Percentiles rank a stretch among this genome's conserved stretches.
These are phyloP conservation scores for Ceratocystis cacaofunesta DNA, from an alignment of 2,329 filamentous ascomycete species.

Conservation along the genomic window DNA sequence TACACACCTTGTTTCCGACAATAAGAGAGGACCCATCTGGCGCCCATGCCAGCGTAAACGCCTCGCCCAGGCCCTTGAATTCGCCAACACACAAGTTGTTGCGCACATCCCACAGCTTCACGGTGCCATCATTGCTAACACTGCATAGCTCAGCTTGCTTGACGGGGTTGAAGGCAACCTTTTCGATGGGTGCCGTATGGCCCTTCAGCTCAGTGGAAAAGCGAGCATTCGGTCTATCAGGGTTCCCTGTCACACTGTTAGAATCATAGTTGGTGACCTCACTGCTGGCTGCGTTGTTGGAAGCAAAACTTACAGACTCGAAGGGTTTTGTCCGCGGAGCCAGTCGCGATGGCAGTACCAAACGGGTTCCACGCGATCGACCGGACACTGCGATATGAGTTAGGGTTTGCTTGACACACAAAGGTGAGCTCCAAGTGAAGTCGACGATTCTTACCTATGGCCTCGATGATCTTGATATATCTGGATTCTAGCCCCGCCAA, in stretches of 20 bases:
- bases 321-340: constrained; percentile 48
- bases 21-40: constrained; percentile 56
- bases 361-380: constrained; percentile 82
- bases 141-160: constrained; percentile 66
- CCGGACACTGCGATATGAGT: constrained; percentile 40
- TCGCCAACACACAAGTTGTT: constrained; percentile 57
- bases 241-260: constrained; percentile 42
- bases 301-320: constrained; percentile 47
- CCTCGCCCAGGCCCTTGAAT: constrained; percentile 48
- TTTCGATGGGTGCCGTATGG: constrained; percentile 51
- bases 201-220: constrained; percentile 63
- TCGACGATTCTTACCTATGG: constrained; percentile 44
- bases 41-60: constrained; percentile 59
- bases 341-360: constrained; percentile 71
- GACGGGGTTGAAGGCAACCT: constrained; percentile 62
- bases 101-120: constrained; percentile 68
- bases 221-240: constrained; percentile 57
- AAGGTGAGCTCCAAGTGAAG: constrained; percentile 43
- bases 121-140: constrained; percentile 56
- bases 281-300: too few species aligned
- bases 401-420: constrained; percentile 22
- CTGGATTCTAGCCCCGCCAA: constrained; percentile 54
- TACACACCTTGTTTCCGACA: constrained; percentile 53
- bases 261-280: not conserved
- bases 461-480: constrained; percentile 47